A percentile compares a stretch with the other conserved stretches of the same genome.
Conservation (phyloP, 116 monocot genomes). For the Cymodocea nodosa region DNA sequence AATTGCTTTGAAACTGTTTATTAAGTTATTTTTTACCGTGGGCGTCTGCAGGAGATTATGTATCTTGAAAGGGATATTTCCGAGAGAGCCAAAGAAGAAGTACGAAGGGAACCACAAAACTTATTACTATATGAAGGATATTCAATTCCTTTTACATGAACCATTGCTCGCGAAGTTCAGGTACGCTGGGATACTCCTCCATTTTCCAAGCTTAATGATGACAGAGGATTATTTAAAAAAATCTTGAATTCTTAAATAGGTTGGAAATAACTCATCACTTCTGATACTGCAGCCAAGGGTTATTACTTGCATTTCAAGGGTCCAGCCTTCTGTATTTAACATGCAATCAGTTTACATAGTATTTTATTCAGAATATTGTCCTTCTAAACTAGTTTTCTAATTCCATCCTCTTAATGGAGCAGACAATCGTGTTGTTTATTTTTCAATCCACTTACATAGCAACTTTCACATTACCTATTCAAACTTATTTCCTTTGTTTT, state of each 20-base stretch:
- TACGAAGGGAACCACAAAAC: constrained; percentile 94
- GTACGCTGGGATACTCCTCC: constrained; percentile 11
- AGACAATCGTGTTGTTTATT: neutral
- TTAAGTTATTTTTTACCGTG: neutral
- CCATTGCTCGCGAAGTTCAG: constrained; percentile 75
- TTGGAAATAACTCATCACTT: no score
- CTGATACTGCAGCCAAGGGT: no score
- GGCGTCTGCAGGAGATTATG: constrained; percentile 67
- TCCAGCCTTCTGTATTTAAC: no score
- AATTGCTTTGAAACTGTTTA: neutral
- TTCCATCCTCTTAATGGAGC: neutral
- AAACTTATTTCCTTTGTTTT: no score
- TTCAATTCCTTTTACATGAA: constrained; percentile 66
- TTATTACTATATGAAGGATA: constrained; percentile 90
- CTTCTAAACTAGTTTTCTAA: neutral
- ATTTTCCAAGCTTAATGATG: no score
- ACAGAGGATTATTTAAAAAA: no score
- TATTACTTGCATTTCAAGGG: no score
- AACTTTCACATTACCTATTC: no score
- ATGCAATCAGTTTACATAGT: no score
- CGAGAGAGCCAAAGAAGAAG: constrained; percentile 94
- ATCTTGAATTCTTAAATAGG: no score
- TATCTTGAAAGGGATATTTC: constrained; percentile 81
- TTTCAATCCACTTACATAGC: no score
- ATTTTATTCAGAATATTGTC: no score